Percentiles rank a stretch among this genome's conserved stretches.
These are phyloP conservation scores for Metarhizium sp. DNA, from an alignment of 2,329 filamentous ascomycete genomes.

Conservation along the genomic window DNA sequence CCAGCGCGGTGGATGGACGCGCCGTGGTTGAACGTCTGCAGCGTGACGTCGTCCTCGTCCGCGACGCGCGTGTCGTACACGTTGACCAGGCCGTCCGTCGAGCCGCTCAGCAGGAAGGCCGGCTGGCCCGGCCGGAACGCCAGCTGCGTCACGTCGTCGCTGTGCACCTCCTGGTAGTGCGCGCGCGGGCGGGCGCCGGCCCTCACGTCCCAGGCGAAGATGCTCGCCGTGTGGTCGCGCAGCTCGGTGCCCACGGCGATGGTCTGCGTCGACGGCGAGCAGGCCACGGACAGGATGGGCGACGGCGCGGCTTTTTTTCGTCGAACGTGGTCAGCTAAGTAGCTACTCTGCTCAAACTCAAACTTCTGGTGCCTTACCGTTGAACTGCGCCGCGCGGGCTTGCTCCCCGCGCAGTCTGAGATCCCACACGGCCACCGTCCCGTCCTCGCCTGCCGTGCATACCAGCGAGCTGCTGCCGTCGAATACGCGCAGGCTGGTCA, in stretches of 20 bases:
- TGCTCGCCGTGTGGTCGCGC: slow-evolving; percentile 51
- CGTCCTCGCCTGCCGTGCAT: slow-evolving; percentile 64
- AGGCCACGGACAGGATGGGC: slow-evolving; percentile 57
- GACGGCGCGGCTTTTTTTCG: slow-evolving; percentile 29
- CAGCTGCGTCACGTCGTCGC: slow-evolving; percentile 55
- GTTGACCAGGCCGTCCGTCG: slow-evolving; percentile 72
- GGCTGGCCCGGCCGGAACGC: slow-evolving; percentile 50
- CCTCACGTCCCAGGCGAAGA: slow-evolving; percentile 55
- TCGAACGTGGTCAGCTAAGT: too few relatives aligned
- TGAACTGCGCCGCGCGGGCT: slow-evolving; percentile 34
- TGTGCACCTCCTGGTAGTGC: slow-evolving; percentile 56
- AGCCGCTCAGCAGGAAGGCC: slow-evolving; percentile 61
- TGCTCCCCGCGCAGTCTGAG: slow-evolving; percentile 34
- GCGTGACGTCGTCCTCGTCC: slow-evolving; percentile 69
- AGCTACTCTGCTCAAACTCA: too few relatives aligned
- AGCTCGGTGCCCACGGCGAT: slow-evolving; percentile 68
- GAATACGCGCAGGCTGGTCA: slow-evolving; percentile 52
- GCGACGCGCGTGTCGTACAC: slow-evolving; percentile 61
- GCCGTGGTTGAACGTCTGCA: slow-evolving; percentile 70
- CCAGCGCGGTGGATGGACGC: slow-evolving; percentile 67
- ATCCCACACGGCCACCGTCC: slow-evolving; percentile 58
- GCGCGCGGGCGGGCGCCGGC: slow-evolving; percentile 32
- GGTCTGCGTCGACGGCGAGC: slow-evolving; percentile 44
- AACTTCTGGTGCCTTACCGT: slow-evolving; percentile 33
- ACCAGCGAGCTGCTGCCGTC: slow-evolving; percentile 44